Evolutionary conservation across 1,284 basidiomycete genomes (phyloP).

Genomic region (Austropuccinia psidii): DNA sequence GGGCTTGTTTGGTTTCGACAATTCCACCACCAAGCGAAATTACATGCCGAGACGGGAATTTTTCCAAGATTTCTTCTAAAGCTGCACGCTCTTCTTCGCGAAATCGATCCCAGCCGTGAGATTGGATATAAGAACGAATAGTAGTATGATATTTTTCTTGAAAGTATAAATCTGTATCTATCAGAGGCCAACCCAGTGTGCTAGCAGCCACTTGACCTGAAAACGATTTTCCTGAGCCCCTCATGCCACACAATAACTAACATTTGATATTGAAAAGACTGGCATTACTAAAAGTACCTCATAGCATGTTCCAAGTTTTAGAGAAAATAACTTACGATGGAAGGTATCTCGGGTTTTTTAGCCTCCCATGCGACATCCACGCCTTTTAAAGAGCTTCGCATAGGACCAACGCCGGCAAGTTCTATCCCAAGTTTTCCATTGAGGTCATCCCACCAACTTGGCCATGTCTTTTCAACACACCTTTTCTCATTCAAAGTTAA

Average conservation of each 20-base stretch:
- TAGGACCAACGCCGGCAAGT: constrained; percentile 39
- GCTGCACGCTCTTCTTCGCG: constrained; percentile 52
- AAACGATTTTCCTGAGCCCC: constrained; percentile 90
- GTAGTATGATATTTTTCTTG: constrained; percentile 59
- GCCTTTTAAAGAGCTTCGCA: constrained; percentile 37
- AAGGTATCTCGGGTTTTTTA: constrained; percentile 35
- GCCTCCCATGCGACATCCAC: constrained; percentile 35
- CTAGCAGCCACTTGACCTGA: constrained; percentile 71
- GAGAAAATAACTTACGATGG: constrained; percentile 8
- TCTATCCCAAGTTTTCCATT: constrained; percentile 64
- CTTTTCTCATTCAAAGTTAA: constrained; percentile 89
- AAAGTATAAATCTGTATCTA: constrained; percentile 83
- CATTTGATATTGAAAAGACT: constrained; percentile 48
- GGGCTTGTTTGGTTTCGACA: constrained; percentile 71
- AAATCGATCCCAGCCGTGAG: constrained; percentile 70
- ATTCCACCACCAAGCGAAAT: constrained; percentile 93
- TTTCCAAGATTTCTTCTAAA: constrained; percentile 47
- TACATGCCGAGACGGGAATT: constrained; percentile 56
- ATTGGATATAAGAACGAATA: constrained; percentile 68
- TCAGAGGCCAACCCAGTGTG: constrained; percentile 65
- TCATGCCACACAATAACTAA: constrained; percentile 79
- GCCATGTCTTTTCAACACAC: constrained; percentile 99
- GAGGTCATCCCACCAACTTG: constrained; percentile 98
- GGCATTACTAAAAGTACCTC: constrained; percentile 54
- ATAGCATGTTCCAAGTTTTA: constrained; percentile 43